phyloP scores from a whole-genome alignment of 2,329 filamentous ascomycete genomes.

The Polytolypa hystricis region DNA sequence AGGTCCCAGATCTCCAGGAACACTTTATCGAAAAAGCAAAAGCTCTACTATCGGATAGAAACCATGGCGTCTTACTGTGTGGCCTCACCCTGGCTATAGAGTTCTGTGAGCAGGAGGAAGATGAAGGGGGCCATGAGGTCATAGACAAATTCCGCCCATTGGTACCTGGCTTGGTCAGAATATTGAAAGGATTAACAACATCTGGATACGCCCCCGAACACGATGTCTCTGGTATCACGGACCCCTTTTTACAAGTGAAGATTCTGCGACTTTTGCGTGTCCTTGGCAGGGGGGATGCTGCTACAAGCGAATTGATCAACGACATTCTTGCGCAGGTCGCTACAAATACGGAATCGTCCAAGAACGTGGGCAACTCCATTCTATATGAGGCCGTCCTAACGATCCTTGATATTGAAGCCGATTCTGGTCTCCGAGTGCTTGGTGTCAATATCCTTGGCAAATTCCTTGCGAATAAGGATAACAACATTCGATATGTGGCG shows the following conservation, averaged over 20 bases:
- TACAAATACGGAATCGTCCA: constrained; percentile 94
- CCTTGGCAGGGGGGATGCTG: constrained; percentile 70
- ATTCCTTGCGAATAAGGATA: constrained; percentile 95
- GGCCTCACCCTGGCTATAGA: constrained; percentile 84
- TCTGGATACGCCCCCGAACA: constrained; percentile 97
- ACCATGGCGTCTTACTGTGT: constrained; percentile 89
- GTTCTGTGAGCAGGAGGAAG: constrained; percentile 89
- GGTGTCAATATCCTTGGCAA: constrained; percentile 98
- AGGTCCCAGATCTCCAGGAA: constrained; percentile 93
- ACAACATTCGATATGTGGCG: constrained; percentile 97
- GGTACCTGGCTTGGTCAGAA: constrained; percentile 75
- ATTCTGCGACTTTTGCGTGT: constrained; percentile 78
- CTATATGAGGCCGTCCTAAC: constrained; percentile 94
- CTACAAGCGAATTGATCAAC: constrained; percentile 94
- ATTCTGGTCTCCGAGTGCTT: constrained; percentile 83
- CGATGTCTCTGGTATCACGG: constrained; percentile 94
- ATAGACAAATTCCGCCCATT: constrained; percentile 84
- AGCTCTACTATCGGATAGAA: constrained; percentile 76
- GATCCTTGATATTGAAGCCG: constrained; percentile 95
- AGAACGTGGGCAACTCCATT: constrained; percentile 97
- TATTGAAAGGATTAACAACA: constrained; percentile 81
- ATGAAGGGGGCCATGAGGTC: constrained; percentile 79
- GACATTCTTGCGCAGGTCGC: constrained; percentile 96
- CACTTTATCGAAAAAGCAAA: constrained; percentile 94
- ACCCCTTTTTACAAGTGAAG: constrained; percentile 96